These are phyloP conservation scores for Corallochytrium limacisporum DNA, from an alignment of 78 protist genomes.

Conservation along the genomic window DNA sequence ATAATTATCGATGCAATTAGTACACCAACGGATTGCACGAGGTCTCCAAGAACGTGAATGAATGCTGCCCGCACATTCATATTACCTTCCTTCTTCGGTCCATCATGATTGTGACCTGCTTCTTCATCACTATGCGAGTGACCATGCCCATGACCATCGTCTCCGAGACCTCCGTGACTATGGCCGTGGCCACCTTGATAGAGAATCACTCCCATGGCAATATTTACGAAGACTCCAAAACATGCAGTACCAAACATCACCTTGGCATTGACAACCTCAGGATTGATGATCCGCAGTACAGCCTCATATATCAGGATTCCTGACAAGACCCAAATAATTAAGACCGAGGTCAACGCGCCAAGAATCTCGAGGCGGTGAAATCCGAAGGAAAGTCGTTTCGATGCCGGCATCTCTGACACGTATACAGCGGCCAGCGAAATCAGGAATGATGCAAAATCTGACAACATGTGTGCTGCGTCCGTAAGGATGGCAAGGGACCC, in stretches of 20 bases:
- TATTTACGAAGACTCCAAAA: constrained; percentile 38
- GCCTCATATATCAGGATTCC: constrained; percentile 58
- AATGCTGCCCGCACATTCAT: constrained; percentile 51
- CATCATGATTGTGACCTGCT: constrained; percentile 10
- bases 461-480: constrained; percentile 10
- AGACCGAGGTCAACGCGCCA: constrained; percentile 54
- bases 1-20: constrained; percentile 42
- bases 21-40: constrained; percentile 61
- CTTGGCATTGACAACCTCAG: constrained; percentile 43
- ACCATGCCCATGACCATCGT: constrained; percentile 15
- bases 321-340: constrained; percentile 64
- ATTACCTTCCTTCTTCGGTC: neutral
- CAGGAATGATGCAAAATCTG: constrained; percentile 8
- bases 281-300: constrained; percentile 28
- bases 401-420: neutral
- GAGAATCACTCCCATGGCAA: neutral
- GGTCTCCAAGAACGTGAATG: constrained; percentile 67
- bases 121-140: constrained; percentile 16
- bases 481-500: constrained; percentile 16
- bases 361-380: constrained; percentile 43
- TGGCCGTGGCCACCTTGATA: constrained; percentile 3
- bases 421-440: neutral
- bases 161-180: constrained; percentile 32
- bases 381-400: neutral
- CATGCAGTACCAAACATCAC: constrained; percentile 51